These are phyloP conservation scores for Candida broadrunensis DNA, from an alignment of 805 yeast genomes.

Conservation along the genomic window DNA sequence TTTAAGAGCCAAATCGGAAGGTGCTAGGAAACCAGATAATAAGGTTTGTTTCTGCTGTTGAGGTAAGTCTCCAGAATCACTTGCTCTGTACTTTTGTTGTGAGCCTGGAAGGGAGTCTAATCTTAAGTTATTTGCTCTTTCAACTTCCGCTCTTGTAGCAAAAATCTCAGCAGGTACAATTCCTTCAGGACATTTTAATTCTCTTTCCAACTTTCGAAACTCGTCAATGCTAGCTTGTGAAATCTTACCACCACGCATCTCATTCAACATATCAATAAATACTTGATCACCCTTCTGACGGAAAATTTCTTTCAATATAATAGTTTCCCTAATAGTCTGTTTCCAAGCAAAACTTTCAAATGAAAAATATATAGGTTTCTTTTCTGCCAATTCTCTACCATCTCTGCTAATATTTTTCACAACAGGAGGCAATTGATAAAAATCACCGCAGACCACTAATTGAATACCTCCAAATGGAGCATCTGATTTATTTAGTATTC, in stretches of 20 bases:
- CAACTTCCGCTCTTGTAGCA: conserved; percentile 72
- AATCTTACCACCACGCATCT: conserved; percentile 64
- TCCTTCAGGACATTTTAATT: conserved; percentile 50
- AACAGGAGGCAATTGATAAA: conserved; percentile 80
- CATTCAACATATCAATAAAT: conserved; percentile 73
- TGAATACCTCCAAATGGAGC: conserved; percentile 82
- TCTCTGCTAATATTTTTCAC: conserved; percentile 28
- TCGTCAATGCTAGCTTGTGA: conserved; percentile 44
- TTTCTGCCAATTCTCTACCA: conserved; percentile 18
- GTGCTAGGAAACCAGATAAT: conserved; percentile 61
- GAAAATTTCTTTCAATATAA: conserved; percentile 63
- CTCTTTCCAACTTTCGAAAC: conserved; percentile 52
- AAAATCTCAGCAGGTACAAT: conserved; percentile 73
- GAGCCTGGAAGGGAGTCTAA: conserved; percentile 46
- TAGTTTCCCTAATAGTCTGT: conserved; percentile 51
- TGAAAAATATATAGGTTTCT: conserved; percentile 44
- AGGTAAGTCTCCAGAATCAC: conserved; percentile 54
- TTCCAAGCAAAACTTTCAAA: conserved; percentile 68
- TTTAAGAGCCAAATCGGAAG: conserved; percentile 53
- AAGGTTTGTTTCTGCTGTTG: conserved; percentile 41
- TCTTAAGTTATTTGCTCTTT: conserved; percentile 55
- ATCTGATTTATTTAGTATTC: conserved; percentile 40
- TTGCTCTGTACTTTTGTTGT: conserved; percentile 42
- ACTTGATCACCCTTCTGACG: conserved; percentile 73
- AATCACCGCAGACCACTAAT: conserved; percentile 74